Conservation (phyloP, 805 yeast genomes). For the Candida loeiensis region DNA sequence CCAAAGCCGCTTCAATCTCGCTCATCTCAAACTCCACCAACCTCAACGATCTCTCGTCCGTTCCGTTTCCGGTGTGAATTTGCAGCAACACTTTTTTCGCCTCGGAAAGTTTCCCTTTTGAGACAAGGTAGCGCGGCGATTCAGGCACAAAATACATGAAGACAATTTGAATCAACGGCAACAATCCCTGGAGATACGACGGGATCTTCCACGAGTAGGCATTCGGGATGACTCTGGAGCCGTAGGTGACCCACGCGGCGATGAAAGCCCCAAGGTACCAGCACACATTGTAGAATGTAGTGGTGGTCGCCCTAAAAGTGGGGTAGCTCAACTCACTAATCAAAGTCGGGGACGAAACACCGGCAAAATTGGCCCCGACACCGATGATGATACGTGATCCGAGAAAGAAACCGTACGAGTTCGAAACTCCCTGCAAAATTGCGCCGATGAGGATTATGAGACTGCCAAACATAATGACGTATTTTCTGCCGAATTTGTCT, state of each 20-base stretch:
- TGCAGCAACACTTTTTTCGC: slow-evolving; percentile 31
- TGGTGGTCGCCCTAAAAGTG: slow-evolving; percentile 20
- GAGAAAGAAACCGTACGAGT: slow-evolving; percentile 36
- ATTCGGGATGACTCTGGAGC: slow-evolving; percentile 33
- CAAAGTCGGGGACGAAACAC: slow-evolving; percentile 44
- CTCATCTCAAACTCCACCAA: slow-evolving; percentile 21
- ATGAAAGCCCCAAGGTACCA: slow-evolving; percentile 54
- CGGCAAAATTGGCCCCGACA: slow-evolving; percentile 40
- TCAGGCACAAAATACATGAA: slow-evolving; percentile 41
- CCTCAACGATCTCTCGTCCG: slow-evolving; percentile 18
- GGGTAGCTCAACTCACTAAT: slow-evolving; percentile 52
- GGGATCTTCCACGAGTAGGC: slow-evolving; percentile 55
- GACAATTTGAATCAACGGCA: slow-evolving; percentile 42
- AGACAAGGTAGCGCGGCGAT: slow-evolving; percentile 29
- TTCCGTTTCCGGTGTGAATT: slow-evolving; percentile 38
- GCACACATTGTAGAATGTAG: slow-evolving; percentile 45
- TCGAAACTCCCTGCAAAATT: slow-evolving; percentile 35
- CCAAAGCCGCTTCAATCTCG: slow-evolving; percentile 27
- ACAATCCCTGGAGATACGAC: slow-evolving; percentile 47
- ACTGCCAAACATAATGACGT: slow-evolving; percentile 23
- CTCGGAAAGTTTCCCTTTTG: slow-evolving; percentile 20
- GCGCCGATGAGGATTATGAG: slow-evolving; percentile 29
- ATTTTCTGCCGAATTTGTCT: slow-evolving; percentile 43
- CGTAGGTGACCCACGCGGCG: slow-evolving; percentile 51
- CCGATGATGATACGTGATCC: slow-evolving; percentile 48